Base-by-base conservation (phyloP, 805 yeast genomes). In the Wickerhamiella domercqiae region DNA sequence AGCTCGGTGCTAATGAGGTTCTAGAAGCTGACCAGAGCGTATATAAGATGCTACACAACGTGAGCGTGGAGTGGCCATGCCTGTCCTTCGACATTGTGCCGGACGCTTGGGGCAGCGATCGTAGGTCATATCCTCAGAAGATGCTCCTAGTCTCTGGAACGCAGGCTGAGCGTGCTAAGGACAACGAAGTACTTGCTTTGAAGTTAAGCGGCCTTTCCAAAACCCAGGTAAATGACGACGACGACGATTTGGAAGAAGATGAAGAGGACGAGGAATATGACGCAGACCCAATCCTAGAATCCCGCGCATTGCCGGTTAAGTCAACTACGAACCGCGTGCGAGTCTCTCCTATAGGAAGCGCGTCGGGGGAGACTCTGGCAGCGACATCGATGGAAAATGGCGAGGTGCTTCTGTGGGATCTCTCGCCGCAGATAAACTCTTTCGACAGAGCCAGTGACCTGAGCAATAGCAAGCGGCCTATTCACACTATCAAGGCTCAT, bases 31-130 rank as follows among this genome's bases (percentile, higher is more conserved):
- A 90, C 61, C 94, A 94, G 32, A 66, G 84, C 5, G 95, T 87
- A 2, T 90, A 90, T 56, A 94, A 87, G 52, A 90, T 90, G 97
- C 63, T 90, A 40, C 98, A 90, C 59, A 81, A 80, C 50, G 82
- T 87, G 42, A 81, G 81, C 57, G 63, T 87, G 59, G 93, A 94
- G 50, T 90, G 97, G 97, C 97, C 98, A 9, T 84, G 96, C 61
- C 62, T 90, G 54, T 83, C 96, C 3, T 66, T 90, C 42, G 97
- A 87, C 53, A 63, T 90, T 16, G 61, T 90, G 37, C 94, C 94
- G 4, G 98, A 90, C 55, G 64, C 66, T 37, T 64, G 81, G 42
- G 98, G 98, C 7, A 64, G 70, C 36, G 96, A 84, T 58, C 77
- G 98, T 63, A 72, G 94, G 61, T 68, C 70, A 32, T 90, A 74